Percentiles rank a stretch among this genome's conserved stretches.
phyloP scores from a whole-genome alignment of 1,284 basidiomycete genomes.

The Austroboletus niveus region DNA sequence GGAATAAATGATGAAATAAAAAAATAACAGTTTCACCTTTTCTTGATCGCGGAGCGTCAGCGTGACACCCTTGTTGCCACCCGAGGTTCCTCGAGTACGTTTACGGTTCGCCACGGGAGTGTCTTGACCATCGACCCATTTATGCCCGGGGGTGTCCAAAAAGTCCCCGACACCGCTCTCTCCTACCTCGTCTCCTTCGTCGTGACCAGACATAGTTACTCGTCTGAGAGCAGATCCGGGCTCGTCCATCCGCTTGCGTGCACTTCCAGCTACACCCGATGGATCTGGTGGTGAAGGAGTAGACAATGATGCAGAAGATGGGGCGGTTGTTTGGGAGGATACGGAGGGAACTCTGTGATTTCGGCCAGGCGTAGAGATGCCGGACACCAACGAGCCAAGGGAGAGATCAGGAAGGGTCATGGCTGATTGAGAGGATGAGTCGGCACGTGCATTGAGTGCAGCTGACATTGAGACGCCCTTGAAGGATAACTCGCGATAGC shows the following conservation, averaged over 20 bases:
- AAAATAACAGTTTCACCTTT: conserved; percentile 55
- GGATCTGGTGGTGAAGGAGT: conserved; percentile 50
- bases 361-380: conserved; percentile 55
- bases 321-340: conserved; percentile 52
- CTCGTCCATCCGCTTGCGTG: conserved; percentile 25
- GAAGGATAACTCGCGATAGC: not conserved
- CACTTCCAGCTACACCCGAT: not conserved
- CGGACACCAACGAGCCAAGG: conserved; percentile 54
- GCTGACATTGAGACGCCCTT: conserved; percentile 18
- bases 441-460: conserved; percentile 23
- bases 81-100: conserved; percentile 43
- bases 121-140: conserved; percentile 49
- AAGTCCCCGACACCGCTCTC: conserved; percentile 42
- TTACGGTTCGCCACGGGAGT: conserved; percentile 46
- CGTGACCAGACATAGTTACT: conserved; percentile 30
- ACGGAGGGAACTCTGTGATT: conserved; percentile 50
- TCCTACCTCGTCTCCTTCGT: conserved; percentile 40
- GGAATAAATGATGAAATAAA: not conserved
- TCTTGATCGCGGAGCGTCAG: conserved; percentile 92
- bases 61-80: conserved; percentile 57
- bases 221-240: conserved; percentile 24
- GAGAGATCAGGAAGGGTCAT: conserved; percentile 60
- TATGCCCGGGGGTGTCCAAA: conserved; percentile 54
- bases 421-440: conserved; percentile 40
- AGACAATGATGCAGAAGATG: conserved; percentile 50